Evolutionary conservation across 805 yeast species (phyloP), one percentile per base, ranked within the genome.

Genomic region (Cyberlindnera veronae): DNA sequence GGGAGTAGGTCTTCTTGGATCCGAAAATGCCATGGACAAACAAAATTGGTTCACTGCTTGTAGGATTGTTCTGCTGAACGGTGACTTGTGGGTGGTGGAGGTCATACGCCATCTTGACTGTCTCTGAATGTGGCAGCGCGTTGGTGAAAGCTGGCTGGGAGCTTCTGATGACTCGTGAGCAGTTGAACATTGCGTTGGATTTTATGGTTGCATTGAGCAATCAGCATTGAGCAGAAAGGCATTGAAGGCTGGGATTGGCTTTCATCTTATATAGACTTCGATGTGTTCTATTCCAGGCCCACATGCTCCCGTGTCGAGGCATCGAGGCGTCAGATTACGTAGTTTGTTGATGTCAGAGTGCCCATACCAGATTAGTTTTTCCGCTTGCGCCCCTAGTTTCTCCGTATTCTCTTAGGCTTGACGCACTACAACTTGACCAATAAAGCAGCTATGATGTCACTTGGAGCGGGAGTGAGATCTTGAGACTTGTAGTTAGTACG

Each of bases 141-240:
- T 88, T 87, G 84, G 90, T 86, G 31, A 44, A n/a, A n/a, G n/a
- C n/a, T n/a, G n/a, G 29, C 13, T 34, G 34, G 52, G 97, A 96
- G 43, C 90, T 84, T 76, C 90, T 84, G 68, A 91, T 76, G n/a
- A 49, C 32, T 45, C 49, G 47, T 2, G 58, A 42, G 3, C 55
- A 48, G 14, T 11, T 19, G 27, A 52, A 40, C 58, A 54, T 54
- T 21, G 14, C 19, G 20, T n/a, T 26, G n/a, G 6, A 6, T 14
- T 26, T 6, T 26, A n/a, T 9, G n/a, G 7, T 11, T 21, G 11
- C 24, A 21, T 21, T n/a, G n/a, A n/a, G n/a, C n/a, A n/a, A 21
- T 21, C 24, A 8, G 11, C 11, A 21, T 11, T 8, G 11, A 21
- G 24, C 7, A 11, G 10, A 21, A 21, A 21, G 24, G 24, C 10